phyloP scores from a whole-genome alignment of 2,329 filamentous ascomycete genomes.

The Parascedosporium putredinis region DNA sequence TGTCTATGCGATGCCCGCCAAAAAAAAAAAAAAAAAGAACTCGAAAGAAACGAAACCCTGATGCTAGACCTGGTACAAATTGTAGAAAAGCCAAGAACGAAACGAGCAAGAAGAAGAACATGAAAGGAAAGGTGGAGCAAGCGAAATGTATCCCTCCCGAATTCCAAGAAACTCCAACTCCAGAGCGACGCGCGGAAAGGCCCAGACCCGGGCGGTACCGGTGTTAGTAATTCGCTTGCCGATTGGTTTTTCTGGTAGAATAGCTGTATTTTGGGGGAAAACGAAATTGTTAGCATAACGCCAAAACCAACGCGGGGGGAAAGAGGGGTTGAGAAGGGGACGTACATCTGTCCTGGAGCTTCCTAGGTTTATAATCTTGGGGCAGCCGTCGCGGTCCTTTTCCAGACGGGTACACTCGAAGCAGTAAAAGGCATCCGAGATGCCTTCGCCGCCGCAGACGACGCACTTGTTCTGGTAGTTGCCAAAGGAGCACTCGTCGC shows the following conservation, averaged over 20 bases:
- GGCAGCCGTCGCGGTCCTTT: slow-evolving; percentile 94
- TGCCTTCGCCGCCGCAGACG: slow-evolving; percentile 95
- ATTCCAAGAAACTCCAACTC: slow-evolving; percentile 2
- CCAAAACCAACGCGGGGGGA: slow-evolving; percentile 6
- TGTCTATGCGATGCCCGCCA: slow-evolving; percentile 9
- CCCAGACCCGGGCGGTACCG: slow-evolving; percentile 38
- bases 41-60: neutral
- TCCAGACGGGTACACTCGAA: slow-evolving; percentile 96
- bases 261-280: slow-evolving; percentile 26
- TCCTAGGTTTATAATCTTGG: slow-evolving; percentile 98
- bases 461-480: slow-evolving; percentile 99
- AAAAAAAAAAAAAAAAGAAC: no score
- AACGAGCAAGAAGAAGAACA: no score
- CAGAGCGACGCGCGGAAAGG: slow-evolving; percentile 10
- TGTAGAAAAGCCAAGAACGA: no score
- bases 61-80: neutral
- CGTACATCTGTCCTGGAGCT: slow-evolving; percentile 86
- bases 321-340: slow-evolving; percentile 30
- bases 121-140: neutral
- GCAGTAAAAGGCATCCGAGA: slow-evolving; percentile 97
- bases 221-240: slow-evolving; percentile 44
- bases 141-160: neutral
- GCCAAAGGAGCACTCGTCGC: slow-evolving; percentile 97
- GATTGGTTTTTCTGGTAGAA: slow-evolving; percentile 60
- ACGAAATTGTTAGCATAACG: slow-evolving; percentile 15